Evolutionary conservation across 164 flowering plant species (phyloP), one percentile per base, ranked within the genome.

Genomic region (Cinnamomum micranthum): DNA sequence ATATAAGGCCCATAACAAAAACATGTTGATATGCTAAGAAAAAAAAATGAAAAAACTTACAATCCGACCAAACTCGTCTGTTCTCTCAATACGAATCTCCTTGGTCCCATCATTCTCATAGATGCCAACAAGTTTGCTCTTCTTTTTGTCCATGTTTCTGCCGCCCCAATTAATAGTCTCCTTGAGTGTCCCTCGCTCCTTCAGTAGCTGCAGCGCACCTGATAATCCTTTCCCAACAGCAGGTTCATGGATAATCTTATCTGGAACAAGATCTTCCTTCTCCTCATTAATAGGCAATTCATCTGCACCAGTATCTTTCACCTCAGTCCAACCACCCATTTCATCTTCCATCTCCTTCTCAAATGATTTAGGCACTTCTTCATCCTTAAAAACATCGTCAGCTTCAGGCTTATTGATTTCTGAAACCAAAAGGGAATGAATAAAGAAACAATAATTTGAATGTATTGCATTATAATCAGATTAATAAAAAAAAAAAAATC

Each of bases 61-160:
- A 80, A 89, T 89, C 74, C 93, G 84, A 7, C 97, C 98, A 84
- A 90, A 95, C 78, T 95, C 99, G 84, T 95, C 99, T 10, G 84
- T 85, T 82, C 98, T 84, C 78, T 92, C 97, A 75, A 95, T 89
- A 51, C 80, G 88, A 75, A 92, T 91, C 76, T 94, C 97, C 81
- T 90, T 92, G 9, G 78, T 0, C 64, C 81, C 91, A 63, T 87
- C 88, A 68, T 82, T 80, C 17, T 89, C 94, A 62, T 80, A 63
- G 33, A 95, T 87, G 58, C 99, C 99, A 70, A 91, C 92, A 75
- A 95, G 95, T 79, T 95, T 95, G 88, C 99, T 92, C 77, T 91
- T 95, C 80, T 93, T 95, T 87, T 95, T 95, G 84, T 95, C 99
- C 97, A 90, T 95, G 82, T 93, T 95, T 80, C 99, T 82, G 67